Conservation (phyloP, 352 stramenopile species). For the Plasmopara viticola region DNA sequence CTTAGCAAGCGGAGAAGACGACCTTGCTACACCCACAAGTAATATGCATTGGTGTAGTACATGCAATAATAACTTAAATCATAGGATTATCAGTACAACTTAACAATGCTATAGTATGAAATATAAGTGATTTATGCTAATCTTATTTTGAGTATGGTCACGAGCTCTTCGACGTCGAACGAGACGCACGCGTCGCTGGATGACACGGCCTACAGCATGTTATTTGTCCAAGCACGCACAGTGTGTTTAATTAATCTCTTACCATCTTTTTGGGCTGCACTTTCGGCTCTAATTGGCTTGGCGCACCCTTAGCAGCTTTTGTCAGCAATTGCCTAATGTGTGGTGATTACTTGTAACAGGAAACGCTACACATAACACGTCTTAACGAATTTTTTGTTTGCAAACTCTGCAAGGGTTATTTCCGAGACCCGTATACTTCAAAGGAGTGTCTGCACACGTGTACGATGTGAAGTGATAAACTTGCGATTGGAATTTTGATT, state of each 20-base stretch:
- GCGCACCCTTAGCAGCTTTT: too few relatives aligned
- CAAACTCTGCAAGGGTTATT: constrained; percentile 60
- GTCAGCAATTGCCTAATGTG: constrained; percentile 11
- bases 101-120: not conserved
- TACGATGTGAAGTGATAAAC: too few relatives aligned
- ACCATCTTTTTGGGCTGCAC: not conserved
- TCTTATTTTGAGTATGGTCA: constrained; percentile 11
- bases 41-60: not conserved
- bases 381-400: constrained; percentile 61
- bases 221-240: constrained; percentile 38
- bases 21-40: constrained; percentile 6
- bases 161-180: constrained; percentile 11
- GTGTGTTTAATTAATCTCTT: constrained; percentile 7
- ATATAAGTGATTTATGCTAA: not conserved
- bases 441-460: constrained; percentile 79
- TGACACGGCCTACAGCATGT: constrained; percentile 20
- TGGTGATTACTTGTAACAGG: constrained; percentile 21
- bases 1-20: constrained; percentile 15
- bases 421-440: constrained; percentile 62
- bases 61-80: too few relatives aligned
- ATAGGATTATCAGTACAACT: too few relatives aligned
- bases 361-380: constrained; percentile 36
- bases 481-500: too few relatives aligned
- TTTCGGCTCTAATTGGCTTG: not conserved
- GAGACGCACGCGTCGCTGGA: constrained; percentile 14